Evolutionary conservation across 2,329 filamentous ascomycete species (phyloP), one percentile per base, ranked within the genome.

Genomic region (Didymella keratinophila): DNA sequence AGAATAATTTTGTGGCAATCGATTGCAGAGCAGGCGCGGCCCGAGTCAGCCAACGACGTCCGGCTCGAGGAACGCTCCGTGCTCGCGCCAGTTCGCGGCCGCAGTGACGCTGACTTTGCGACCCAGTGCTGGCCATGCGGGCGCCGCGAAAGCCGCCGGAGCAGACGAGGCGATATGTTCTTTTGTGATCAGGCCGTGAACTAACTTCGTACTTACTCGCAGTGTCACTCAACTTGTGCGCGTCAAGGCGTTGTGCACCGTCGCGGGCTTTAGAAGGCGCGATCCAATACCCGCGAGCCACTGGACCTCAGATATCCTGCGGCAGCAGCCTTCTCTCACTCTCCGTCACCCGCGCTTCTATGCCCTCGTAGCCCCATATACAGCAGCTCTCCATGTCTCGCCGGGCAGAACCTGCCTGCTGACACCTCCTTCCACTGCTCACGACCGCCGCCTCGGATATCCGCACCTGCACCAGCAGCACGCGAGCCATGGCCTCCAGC

Each of bases 401-500:
- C 43, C 58, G 52, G 20, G 25, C 18, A 39, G 14, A 30, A 14
- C 7, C 51, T 27, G 52, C 30, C 59, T 63, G 61, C 62, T 70
- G 66, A 60, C 62, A 36, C 49, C 52, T 44, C 52, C 50, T 36
- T 32, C 48, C 44, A 37, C 28, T 53, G 28, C 52, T 47, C 43
- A 49, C 48, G 21, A 46, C 46, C 32, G 44, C 55, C 58, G 37
- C 42, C 49, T 41, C 45, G 52, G 46, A 18, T 47, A 53, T 43
- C 48, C 48, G 34, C 44, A 52, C 45, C 54, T 32, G n/a, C 56
- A 52, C 36, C 36, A 39, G 36, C n/a, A 20, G 36, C 36, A 39
- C 36, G 36, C 36, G 36, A 39, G 36, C 36, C 36, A 76, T 76
- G 73, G 69, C 72, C 34, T 67, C 74, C 36, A 76, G 73, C 53